Base-by-base conservation (phyloP, 352 stramenopile genomes). In the Hyaloperonospora arabidopsidis region DNA sequence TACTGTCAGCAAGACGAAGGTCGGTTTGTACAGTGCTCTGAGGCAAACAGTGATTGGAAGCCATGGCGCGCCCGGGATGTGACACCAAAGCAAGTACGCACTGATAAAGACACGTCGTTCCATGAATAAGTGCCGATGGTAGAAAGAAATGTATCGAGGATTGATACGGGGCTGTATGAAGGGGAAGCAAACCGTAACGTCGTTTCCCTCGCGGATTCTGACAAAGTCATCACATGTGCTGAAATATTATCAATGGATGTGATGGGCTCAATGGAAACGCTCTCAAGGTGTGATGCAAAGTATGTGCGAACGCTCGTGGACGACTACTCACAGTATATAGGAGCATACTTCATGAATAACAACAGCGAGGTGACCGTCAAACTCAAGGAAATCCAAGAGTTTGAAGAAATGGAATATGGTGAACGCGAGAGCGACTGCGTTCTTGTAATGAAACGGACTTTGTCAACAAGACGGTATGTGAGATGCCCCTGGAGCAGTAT, bases 1-100 rank as follows among this genome's bases (percentile, higher is more conserved):
- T 18, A 48, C 22, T 48, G 19, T 34, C 41, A 48, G 22, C 41
- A 48, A 17, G 41, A 48, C 0, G 22, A n/a, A 48, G 41, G 12
- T 34, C 22, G 13, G 21, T 29, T 48, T 18, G 41, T 34, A 10
- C 0, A 48, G 12, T 48, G 34, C 19, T n/a, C 41, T 1, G 41
- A 10, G 21, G 22, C 19, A 11, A 19, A 34, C 12, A 48, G 8
- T 34, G 2, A 48, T 17, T 48, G 41, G 21, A 7, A 48, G 19
- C 41, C 34, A 2, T 48, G 41, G 21, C 41, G 10, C 22, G 41
- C 40, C 21, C 10, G 38, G 1, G 21, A 21, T n/a, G 14, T 2
- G 38, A 5, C 38, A 44, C 15, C 38, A 3, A 44, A 44, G 15
- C 17, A 17, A 44, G 38, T 6, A 22, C 10, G 38, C 5, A 12